Conservation (phyloP, 768 basidiomycete species). For the Tulasnella sp. region DNA sequence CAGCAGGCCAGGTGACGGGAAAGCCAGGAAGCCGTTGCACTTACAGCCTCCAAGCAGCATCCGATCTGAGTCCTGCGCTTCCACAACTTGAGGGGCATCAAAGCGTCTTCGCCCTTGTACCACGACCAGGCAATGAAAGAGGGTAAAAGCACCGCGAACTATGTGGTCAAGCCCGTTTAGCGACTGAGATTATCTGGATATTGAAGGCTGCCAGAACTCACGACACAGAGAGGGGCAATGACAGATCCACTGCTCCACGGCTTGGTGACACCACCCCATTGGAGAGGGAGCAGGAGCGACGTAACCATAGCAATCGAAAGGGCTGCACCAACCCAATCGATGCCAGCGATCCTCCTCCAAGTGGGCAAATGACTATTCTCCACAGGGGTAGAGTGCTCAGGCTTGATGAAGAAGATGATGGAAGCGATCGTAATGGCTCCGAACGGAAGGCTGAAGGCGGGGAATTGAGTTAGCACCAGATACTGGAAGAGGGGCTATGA, state of each 20-base stretch:
- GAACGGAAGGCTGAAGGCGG: conserved; percentile 23
- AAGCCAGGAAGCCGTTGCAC: background rate
- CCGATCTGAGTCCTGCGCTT: conserved; percentile 26
- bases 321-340: conserved; percentile 33
- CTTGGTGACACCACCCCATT: conserved; percentile 34
- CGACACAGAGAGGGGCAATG: conserved; percentile 24
- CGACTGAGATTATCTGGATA: background rate
- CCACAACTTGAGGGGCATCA: conserved; percentile 30
- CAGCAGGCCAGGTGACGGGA: background rate
- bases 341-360: conserved; percentile 16
- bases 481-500: too few species aligned
- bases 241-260: conserved; percentile 30
- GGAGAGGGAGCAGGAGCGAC: conserved; percentile 32
- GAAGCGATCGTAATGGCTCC: conserved; percentile 28
- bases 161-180: background rate
- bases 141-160: conserved; percentile 26
- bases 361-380: conserved; percentile 18
- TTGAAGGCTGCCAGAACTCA: background rate
- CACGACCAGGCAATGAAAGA: conserved; percentile 29
- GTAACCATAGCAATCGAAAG: conserved; percentile 30
- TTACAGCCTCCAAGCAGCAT: conserved; percentile 22
- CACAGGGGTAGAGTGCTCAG: conserved; percentile 22
- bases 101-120: conserved; percentile 28
- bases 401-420: conserved; percentile 27
- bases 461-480: background rate